Evolutionary conservation across 2,329 filamentous ascomycete genomes (phyloP), one percentile per base, ranked within the genome.

Genomic region (Epichloe typhina): DNA sequence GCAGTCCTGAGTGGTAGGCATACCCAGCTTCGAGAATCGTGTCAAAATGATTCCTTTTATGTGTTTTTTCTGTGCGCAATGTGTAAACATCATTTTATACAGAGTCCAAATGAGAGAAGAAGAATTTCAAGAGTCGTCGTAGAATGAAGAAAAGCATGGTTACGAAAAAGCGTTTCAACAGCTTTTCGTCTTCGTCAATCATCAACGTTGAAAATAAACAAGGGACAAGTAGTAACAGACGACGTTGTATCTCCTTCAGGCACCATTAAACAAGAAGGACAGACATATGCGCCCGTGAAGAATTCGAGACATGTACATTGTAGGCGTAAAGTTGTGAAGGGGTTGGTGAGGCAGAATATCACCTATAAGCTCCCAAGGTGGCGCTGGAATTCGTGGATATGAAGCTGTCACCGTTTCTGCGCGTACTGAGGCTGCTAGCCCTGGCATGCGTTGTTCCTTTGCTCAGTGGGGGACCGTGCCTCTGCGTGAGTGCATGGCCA

Each of bases 301-400:
- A 7, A n/a, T 48, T 47, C 38, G 31, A 44, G 39, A 2, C 31
- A 44, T 49, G 23, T 49, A 45, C 50, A 46, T 54, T 59, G 59
- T 57, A 59, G 52, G 62, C 60, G 54, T 62, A 51, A 51, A 60
- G 56, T 47, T 59, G 55, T 52, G 53, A 55, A 46, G 47, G 42
- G 5, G n/a, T 55, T 56, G 54, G 55, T 63, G 54, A 58, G 63
- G 56, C 57, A 60, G 59, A 60, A 58, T 56, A 52, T 71, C 62
- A 76, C 65, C 74, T 68, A 61, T 74, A 75, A 52, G 65, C 62
- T 55, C 69, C 66, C 13, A 68, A 65, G 37, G 69, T 64, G 51
- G 69, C 64, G 17, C 67, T 64, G 33, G 73, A 69, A 43, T 51
- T 55, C 42, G 61, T 53, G 17, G 58, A 55, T 47, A 60, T 56